Evolutionary conservation across 164 flowering plant genomes (phyloP), one percentile per base, ranked within the genome.

Genomic region (Stephania japonica): DNA sequence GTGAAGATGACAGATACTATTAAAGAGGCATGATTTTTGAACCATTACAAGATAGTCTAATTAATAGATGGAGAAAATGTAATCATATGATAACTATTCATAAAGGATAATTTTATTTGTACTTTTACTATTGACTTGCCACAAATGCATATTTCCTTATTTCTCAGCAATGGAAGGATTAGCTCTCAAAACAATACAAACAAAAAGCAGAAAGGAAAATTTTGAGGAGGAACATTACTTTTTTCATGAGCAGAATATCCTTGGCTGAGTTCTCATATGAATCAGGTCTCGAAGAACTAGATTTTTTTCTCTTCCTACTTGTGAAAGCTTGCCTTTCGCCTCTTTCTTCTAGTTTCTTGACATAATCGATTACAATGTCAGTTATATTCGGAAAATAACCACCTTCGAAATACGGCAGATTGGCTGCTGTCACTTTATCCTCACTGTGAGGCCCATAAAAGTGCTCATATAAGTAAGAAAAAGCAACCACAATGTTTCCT

Each of bases 171-270:
- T 32, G 38, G 38, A 32, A 32, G 38, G 38, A 32, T 32, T 32
- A 32, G 38, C 38, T 32, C 38, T 32, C 4, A 32, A 32, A 18
- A 1, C 12, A 23, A 2, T 2, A 38, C 44, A 56, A 50, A 32
- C 8, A 65, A 49, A 1, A 41, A 56, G 21, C 6, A 27, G 3
- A 38, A 19, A 25, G 50, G 16, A 38, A 11, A 12, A 47, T 19
- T 10, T n/a, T n/a, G 24, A 62, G n/a, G n/a, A 21, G 0, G 42
- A 69, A 75, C 75, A 44, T 86, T 86, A 92, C 99, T 78, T 87
- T 90, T 42, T 87, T 94, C 99, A 95, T 95, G 66, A 95, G 85
- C 42, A 87, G 84, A 79, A 86, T 73, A 80, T 93, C 95, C 83
- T 88, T 91, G 0, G 96, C 90, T 5, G 89, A 91, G 73, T 93